Percentiles rank a stretch among this genome's conserved stretches.
Conservation (phyloP, 768 basidiomycete genomes). For the Hortiboletus flavorubellus region DNA sequence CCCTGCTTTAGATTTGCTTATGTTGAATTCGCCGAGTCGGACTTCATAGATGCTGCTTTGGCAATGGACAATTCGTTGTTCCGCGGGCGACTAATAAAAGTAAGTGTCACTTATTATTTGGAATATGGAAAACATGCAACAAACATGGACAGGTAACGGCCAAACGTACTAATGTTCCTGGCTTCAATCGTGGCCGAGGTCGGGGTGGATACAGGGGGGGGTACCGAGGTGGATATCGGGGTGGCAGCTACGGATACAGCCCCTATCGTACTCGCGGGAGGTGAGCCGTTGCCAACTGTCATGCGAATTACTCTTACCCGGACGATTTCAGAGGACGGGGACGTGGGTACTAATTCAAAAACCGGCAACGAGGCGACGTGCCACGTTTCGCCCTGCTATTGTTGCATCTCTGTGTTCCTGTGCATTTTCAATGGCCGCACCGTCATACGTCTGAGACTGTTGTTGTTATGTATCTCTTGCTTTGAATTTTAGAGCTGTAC, state of each 20-base stretch:
- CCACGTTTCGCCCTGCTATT: conserved; percentile 10
- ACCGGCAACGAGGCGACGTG: conserved; percentile 17
- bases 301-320: conserved; percentile 7
- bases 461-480: conserved; percentile 26
- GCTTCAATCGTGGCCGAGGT: conserved; percentile 81
- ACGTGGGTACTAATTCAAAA: conserved; percentile 53
- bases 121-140: not conserved
- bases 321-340: conserved; percentile 58
- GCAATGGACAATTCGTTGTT: conserved; percentile 97
- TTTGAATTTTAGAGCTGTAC: conserved; percentile 28
- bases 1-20: conserved; percentile 77
- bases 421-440: conserved; percentile 10
- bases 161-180: conserved; percentile 95
- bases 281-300: conserved; percentile 39
- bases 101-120: conserved; percentile 30
- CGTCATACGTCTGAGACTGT: conserved; percentile 19
- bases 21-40: conserved; percentile 95
- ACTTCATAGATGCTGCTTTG: conserved; percentile 85
- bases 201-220: conserved; percentile 64
- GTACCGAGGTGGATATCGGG: conserved; percentile 57
- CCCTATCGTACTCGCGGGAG: conserved; percentile 71
- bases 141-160: conserved; percentile 70
- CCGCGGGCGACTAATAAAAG: conserved; percentile 90
- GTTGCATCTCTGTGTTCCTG: conserved; percentile 6
- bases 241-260: conserved; percentile 49